Evolutionary conservation across 1,139 yeast species (phyloP).

Genomic region (Starmera stellimalicola): DNA sequence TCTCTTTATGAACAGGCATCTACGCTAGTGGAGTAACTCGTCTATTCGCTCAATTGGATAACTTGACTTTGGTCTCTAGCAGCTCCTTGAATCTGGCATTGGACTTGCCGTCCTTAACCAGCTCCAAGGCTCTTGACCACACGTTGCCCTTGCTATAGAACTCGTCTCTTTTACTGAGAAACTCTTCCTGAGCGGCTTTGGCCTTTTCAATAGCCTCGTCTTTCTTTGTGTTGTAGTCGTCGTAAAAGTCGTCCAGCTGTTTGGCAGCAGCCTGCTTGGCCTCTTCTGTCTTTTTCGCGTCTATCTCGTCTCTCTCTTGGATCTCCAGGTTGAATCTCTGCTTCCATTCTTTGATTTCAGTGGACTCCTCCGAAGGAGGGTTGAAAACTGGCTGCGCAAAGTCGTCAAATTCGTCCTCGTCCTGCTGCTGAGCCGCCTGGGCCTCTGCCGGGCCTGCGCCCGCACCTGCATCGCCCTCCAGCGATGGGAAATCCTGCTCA

Average conservation of each 20-base stretch:
- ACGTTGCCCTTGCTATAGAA: constrained; percentile 57
- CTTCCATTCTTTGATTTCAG: constrained; percentile 69
- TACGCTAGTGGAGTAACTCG: too few relatives aligned
- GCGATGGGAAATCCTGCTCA: constrained; percentile 61
- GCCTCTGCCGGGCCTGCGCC: too few relatives aligned
- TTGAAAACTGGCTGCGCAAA: constrained; percentile 20
- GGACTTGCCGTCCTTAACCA: constrained; percentile 35
- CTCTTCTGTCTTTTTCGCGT: constrained; percentile 56
- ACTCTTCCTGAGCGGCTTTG: constrained; percentile 59
- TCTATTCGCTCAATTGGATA: too few relatives aligned
- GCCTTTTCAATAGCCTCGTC: constrained; percentile 62
- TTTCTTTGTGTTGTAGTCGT: constrained; percentile 80
- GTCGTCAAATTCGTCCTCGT: constrained; percentile 23
- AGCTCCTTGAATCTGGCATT: constrained; percentile 22
- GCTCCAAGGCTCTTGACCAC: constrained; percentile 74
- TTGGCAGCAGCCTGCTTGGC: constrained; percentile 72
- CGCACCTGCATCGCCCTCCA: constrained; percentile 25
- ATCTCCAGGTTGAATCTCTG: constrained; percentile 78
- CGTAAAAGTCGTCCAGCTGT: constrained; percentile 90
- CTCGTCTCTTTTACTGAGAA: constrained; percentile 67
- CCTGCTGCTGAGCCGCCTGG: constrained; percentile 11
- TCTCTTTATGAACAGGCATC: too few relatives aligned
- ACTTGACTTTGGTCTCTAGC: constrained; percentile 17
- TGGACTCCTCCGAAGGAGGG: constrained; percentile 26
- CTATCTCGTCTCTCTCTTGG: constrained; percentile 68